phyloP scores from a whole-genome alignment of 2,329 filamentous ascomycete species.

The Cladobotryum mycophilum region DNA sequence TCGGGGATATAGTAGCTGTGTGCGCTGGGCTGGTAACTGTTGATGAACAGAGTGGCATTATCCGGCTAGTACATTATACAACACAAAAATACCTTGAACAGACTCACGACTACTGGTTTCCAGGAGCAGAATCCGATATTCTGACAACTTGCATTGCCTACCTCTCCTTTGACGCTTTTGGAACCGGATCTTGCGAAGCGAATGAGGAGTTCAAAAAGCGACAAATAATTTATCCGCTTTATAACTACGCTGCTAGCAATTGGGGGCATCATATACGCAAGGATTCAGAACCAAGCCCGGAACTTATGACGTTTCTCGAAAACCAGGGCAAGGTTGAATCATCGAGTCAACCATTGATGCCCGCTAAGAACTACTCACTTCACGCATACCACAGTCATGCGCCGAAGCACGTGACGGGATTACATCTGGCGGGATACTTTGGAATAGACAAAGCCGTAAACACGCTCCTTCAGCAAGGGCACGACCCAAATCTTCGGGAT shows the following conservation, averaged over 20 bases:
- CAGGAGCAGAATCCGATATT: neutral
- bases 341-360: neutral
- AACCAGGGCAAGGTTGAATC: neutral
- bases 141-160: neutral
- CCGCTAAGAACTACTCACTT: neutral
- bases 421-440: neutral
- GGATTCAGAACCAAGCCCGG: neutral
- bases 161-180: neutral
- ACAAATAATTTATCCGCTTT: constrained; percentile 1
- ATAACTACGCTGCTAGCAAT: constrained; percentile 8
- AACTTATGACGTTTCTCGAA: neutral
- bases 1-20: constrained; percentile 26
- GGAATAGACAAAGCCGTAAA: neutral
- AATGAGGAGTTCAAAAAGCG: neutral
- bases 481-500: neutral
- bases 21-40: constrained; percentile 35
- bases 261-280: constrained; percentile 12
- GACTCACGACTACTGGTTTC: neutral
- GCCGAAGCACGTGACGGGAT: neutral
- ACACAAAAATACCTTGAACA: constrained; percentile 3
- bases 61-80: constrained; percentile 27
- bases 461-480: neutral
- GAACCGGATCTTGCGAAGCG: neutral
- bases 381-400: too few species aligned
- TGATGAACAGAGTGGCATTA: constrained; percentile 28